phyloP scores from a whole-genome alignment of 164 flowering plant species.

The Piper longum region DNA sequence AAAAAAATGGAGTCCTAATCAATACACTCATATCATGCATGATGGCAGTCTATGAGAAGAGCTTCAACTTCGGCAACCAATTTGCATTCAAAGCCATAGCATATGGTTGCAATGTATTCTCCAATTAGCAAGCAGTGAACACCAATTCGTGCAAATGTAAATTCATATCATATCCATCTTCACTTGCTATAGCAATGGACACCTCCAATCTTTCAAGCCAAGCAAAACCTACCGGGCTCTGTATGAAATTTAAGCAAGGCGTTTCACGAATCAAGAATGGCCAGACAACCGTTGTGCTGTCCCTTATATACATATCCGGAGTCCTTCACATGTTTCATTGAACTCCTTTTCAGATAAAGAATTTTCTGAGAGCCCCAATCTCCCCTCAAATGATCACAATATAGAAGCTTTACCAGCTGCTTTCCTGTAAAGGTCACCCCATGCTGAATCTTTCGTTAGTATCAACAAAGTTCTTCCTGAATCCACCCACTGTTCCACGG shows the following conservation, averaged over 20 bases:
- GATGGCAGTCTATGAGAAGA: slow-evolving; percentile 1
- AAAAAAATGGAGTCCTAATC: background rate
- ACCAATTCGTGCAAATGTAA: slow-evolving; percentile 19
- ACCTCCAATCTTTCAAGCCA: slow-evolving; percentile 17
- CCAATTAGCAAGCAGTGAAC: slow-evolving; percentile 47
- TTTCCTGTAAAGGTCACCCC: slow-evolving; percentile 7
- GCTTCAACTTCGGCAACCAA: slow-evolving; percentile 10
- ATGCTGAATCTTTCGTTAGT: slow-evolving; percentile 22
- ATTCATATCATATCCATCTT: slow-evolving; percentile 4
- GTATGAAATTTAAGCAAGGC: slow-evolving; percentile 18
- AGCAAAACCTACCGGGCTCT: slow-evolving; percentile 31
- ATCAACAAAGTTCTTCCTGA: slow-evolving; percentile 51
- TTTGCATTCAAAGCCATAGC: slow-evolving; percentile 22
- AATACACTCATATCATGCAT: background rate
- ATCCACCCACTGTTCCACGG: slow-evolving; percentile 41
- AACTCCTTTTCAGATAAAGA: slow-evolving; percentile 9
- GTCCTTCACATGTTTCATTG: slow-evolving; percentile 16
- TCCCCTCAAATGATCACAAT: slow-evolving; percentile 6
- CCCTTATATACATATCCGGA: slow-evolving; percentile 20
- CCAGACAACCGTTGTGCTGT: slow-evolving; percentile 27
- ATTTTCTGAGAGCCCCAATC: slow-evolving; percentile 3
- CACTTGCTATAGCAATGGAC: slow-evolving; percentile 7
- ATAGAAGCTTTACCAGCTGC: background rate
- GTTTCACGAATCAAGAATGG: slow-evolving; percentile 16
- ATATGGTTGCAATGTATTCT: slow-evolving; percentile 28